Percentiles rank a stretch among this genome's conserved stretches.
These are phyloP conservation scores for Sisymbrium irio DNA, from an alignment of 345 rosid genomes.

Conservation along the genomic window DNA sequence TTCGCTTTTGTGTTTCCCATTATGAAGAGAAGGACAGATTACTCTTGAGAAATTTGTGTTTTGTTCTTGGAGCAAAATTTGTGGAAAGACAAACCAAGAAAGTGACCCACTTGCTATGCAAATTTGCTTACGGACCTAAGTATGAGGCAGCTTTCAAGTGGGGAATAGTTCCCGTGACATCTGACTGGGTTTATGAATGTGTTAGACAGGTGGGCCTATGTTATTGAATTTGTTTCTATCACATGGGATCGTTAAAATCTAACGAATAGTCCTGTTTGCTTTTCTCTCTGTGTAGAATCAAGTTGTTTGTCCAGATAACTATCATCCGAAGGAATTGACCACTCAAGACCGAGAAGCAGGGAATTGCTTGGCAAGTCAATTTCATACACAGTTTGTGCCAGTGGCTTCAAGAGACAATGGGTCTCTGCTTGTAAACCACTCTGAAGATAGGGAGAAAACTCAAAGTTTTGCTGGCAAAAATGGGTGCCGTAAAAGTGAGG, in stretches of 20 bases:
- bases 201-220: constrained; percentile 62
- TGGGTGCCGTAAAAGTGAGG: constrained; percentile 24
- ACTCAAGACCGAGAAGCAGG: constrained; percentile 67
- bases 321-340: constrained; percentile 70
- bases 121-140: constrained; percentile 65
- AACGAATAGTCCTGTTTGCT: background rate
- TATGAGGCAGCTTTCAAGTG: constrained; percentile 76
- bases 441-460: constrained; percentile 39
- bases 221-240: constrained; percentile 8
- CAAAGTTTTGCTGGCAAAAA: constrained; percentile 30
- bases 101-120: constrained; percentile 87
- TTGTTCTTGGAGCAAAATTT: constrained; percentile 77
- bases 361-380: constrained; percentile 61
- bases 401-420: constrained; percentile 45
- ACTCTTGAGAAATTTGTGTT: constrained; percentile 76
- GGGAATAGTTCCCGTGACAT: constrained; percentile 60
- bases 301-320: constrained; percentile 58
- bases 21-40: constrained; percentile 68
- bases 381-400: constrained; percentile 57
- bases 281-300: constrained; percentile 52
- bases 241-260: constrained; percentile 4
- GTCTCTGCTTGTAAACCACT: constrained; percentile 52
- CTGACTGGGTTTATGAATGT: constrained; percentile 90
- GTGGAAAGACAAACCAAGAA: constrained; percentile 59
- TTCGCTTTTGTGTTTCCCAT: constrained; percentile 81